Evolutionary conservation across 257 asterid genomes (phyloP), one percentile per base, ranked within the genome.

Genomic region (Nemophila menziesii): DNA sequence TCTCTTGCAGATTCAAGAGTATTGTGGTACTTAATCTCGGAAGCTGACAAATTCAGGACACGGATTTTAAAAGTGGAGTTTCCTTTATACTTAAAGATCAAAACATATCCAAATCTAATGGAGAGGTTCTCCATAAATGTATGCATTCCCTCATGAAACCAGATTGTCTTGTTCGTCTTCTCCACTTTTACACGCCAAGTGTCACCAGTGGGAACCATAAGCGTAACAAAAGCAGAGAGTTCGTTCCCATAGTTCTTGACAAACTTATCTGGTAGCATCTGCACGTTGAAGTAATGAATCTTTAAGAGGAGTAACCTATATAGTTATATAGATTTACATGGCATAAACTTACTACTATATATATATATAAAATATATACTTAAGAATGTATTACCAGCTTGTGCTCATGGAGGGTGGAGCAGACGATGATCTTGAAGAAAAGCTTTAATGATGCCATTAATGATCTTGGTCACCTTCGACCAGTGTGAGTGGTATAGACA

Each of bases 101-200:
- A 22, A 27, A 49, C 20, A 33, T 56, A 39, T 19, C 49, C 48
- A 19, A 2, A 9, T 22, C 37, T 8, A 39, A 50, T 11, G 0
- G 55, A 62, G 26, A 39, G 33, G 13, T 54, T 46, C 16, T 23
- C 26, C 47, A 46, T 47, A 20, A 62, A 56, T 6, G n/a, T 52
- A 33, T 43, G 46, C 46, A 42, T 55, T 13, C 52, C 57, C 39
- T 44, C 43, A 26, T 22, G 55, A 39, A 62, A 58, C 37, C 54
- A 33, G 14, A 54, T 38, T 11, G 43, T n/a, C 43, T 38, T 38
- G 43, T 38, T 4, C 14, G 9, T 38, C 6, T 38, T 38, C 17
- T 38, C 43, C 10, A 38, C 43, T 38, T 20, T 20, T n/a, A 38
- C 17, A 38, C 43, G 17, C 43, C 43, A 38, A 38, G 19, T 38